A percentile compares a stretch with the other conserved stretches of the same genome.
phyloP scores from a whole-genome alignment of 2,329 filamentous ascomycete genomes.

The Fusarium humuli region DNA sequence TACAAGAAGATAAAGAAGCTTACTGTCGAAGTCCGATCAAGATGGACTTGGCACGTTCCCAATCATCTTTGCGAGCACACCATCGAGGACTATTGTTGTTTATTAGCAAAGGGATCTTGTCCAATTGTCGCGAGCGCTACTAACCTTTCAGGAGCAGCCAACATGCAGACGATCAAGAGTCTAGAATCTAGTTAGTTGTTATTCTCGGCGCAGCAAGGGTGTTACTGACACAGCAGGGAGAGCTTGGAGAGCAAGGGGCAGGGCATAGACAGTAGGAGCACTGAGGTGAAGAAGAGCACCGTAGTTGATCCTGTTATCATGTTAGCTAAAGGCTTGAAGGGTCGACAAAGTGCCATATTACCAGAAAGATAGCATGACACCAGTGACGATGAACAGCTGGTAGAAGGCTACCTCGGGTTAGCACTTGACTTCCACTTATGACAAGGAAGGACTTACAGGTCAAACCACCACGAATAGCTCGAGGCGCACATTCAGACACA shows the following conservation, averaged over 20 bases:
- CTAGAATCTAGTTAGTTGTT: conserved; percentile 35
- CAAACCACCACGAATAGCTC: conserved; percentile 63
- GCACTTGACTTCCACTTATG: not conserved
- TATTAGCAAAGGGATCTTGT: conserved; percentile 8
- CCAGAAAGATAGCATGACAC: conserved; percentile 59
- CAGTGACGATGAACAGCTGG: conserved; percentile 62
- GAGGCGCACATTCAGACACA: conserved; percentile 62
- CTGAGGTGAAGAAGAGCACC: conserved; percentile 60
- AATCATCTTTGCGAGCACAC: conserved; percentile 74
- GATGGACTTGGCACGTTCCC: conserved; percentile 70
- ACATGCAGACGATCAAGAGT: conserved; percentile 69
- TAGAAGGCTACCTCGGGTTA: conserved; percentile 54
- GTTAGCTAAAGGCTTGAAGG: conserved; percentile 13
- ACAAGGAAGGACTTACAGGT: conserved; percentile 51
- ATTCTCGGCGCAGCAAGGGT: not conserved
- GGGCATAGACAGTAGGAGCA: conserved; percentile 64
- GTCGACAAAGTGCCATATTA: conserved; percentile 39
- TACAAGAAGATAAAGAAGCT: not conserved
- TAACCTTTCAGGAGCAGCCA: conserved; percentile 65
- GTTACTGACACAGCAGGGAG: conserved; percentile 66
- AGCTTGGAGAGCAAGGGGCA: conserved; percentile 73
- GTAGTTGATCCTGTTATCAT: conserved; percentile 67
- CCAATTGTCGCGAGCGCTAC: not conserved
- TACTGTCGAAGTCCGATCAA: conserved; percentile 63
- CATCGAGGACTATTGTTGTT: conserved; percentile 69